A percentile compares a stretch with the other conserved stretches of the same genome.
phyloP scores from a whole-genome alignment of 768 basidiomycete species.

The Hygrocybe coccinea region DNA sequence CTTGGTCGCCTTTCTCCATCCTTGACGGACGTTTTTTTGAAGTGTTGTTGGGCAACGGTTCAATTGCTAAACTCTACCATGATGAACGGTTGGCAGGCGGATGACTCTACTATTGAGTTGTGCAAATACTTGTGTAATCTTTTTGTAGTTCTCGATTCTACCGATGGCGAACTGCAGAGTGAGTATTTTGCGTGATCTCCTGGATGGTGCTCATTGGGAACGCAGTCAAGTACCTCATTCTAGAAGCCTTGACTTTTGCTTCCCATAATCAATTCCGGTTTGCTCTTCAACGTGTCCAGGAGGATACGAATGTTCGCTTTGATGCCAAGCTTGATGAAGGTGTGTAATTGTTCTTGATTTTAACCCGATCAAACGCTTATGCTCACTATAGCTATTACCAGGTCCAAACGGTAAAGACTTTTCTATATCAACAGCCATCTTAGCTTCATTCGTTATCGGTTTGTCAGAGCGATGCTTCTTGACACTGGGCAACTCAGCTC shows the following conservation, averaged over 20 bases:
- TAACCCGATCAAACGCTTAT: neutral
- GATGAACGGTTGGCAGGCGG: neutral
- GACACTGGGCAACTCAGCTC: conserved; percentile 2
- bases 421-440: neutral
- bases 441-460: neutral
- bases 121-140: conserved; percentile 28
- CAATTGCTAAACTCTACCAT: conserved; percentile 11
- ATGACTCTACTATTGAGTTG: conserved; percentile 8
- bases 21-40: conserved; percentile 24
- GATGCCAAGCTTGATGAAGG: conserved; percentile 30
- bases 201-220: neutral
- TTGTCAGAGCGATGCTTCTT: conserved; percentile 1
- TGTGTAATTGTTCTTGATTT: conserved; percentile 11
- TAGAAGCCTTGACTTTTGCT: conserved; percentile 30
- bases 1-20: neutral
- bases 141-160: conserved; percentile 22
- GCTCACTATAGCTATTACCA: conserved; percentile 1
- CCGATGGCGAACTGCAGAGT: conserved; percentile 21
- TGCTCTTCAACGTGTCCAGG: conserved; percentile 17
- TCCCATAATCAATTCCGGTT: conserved; percentile 12
- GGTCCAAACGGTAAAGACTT: neutral
- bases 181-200: conserved; percentile 3
- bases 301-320: conserved; percentile 23
- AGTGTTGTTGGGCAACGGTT: conserved; percentile 25
- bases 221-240: conserved; percentile 30